Evolutionary conservation across 2,329 filamentous ascomycete species (phyloP).

Genomic region (Colletotrichum sp.): DNA sequence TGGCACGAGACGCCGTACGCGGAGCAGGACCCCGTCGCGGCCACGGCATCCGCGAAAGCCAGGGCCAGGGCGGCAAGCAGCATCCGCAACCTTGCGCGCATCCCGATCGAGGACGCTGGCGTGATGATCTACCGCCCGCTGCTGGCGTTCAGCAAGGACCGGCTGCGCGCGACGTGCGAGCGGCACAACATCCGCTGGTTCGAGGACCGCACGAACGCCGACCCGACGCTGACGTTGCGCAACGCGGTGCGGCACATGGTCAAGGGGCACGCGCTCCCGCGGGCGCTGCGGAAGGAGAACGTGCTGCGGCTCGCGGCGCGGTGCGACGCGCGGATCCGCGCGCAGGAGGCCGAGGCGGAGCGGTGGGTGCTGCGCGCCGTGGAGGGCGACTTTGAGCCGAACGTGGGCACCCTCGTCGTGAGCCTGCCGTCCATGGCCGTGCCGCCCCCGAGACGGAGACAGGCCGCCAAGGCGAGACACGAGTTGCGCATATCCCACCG

Average conservation of each 20-base stretch:
- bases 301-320: conserved; percentile 66
- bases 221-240: conserved; percentile 76
- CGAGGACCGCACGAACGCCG: conserved; percentile 83
- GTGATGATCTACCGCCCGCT: conserved; percentile 73
- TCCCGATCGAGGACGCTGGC: conserved; percentile 66
- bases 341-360: conserved; percentile 57
- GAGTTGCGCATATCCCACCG: conserved; percentile 37
- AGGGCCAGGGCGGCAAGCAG: conserved; percentile 11
- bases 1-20: conserved; percentile 20
- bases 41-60: conserved; percentile 19
- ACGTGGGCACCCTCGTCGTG: conserved; percentile 51
- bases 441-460: conserved; percentile 21
- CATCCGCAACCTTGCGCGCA: conserved; percentile 19
- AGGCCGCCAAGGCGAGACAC: conserved; percentile 17
- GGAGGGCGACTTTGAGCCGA: conserved; percentile 51
- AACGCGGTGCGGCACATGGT: conserved; percentile 80
- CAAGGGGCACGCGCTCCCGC: conserved; percentile 64
- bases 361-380: conserved; percentile 55
- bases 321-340: conserved; percentile 47
- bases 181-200: conserved; percentile 75
- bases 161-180: conserved; percentile 77
- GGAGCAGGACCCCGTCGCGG: conserved; percentile 24
- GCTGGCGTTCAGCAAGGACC: conserved; percentile 72
- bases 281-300: conserved; percentile 68
- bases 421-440: conserved; percentile 44